Evolutionary conservation across 1,139 yeast species (phyloP).

Genomic region (Yamadazyma siamensis): DNA sequence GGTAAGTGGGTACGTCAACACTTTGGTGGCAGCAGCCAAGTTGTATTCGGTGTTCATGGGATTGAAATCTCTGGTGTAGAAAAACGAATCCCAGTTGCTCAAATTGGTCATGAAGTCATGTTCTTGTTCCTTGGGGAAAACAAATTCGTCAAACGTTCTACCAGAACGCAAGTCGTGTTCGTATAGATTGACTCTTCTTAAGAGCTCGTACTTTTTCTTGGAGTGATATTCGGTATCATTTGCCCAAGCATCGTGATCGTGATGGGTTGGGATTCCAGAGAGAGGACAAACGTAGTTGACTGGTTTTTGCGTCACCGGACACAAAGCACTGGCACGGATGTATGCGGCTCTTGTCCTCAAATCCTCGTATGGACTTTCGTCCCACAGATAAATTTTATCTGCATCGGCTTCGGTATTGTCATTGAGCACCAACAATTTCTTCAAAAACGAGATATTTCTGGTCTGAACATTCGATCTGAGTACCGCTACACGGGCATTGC

Average conservation of each 20-base stretch:
- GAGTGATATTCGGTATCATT: constrained; percentile 70
- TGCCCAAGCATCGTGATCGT: constrained; percentile 86
- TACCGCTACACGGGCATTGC: too few species aligned
- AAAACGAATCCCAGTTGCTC: constrained; percentile 86
- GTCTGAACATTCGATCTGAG: constrained; percentile 1
- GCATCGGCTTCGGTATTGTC: constrained; percentile 12
- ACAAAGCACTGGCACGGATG: constrained; percentile 80
- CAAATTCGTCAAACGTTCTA: constrained; percentile 90
- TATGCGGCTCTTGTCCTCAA: constrained; percentile 88
- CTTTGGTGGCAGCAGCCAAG: constrained; percentile 91
- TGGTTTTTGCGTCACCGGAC: constrained; percentile 84
- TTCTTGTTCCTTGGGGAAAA: constrained; percentile 81
- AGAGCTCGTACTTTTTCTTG: constrained; percentile 61
- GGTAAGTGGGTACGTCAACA: constrained; percentile 89
- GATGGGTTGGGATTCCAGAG: constrained; percentile 96
- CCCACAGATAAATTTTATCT: constrained; percentile 52
- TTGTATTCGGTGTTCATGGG: constrained; percentile 98
- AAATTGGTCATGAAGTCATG: constrained; percentile 76
- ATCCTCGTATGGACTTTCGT: constrained; percentile 84
- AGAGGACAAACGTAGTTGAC: constrained; percentile 87
- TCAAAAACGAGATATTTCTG: constrained; percentile 34
- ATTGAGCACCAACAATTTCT: constrained; percentile 37
- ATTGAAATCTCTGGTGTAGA: constrained; percentile 87
- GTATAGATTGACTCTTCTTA: constrained; percentile 84
- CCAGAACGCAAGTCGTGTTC: constrained; percentile 96